Evolutionary conservation across 768 basidiomycete genomes (phyloP), one percentile per base, ranked within the genome.

Genomic region (Mycena albidolilacea): DNA sequence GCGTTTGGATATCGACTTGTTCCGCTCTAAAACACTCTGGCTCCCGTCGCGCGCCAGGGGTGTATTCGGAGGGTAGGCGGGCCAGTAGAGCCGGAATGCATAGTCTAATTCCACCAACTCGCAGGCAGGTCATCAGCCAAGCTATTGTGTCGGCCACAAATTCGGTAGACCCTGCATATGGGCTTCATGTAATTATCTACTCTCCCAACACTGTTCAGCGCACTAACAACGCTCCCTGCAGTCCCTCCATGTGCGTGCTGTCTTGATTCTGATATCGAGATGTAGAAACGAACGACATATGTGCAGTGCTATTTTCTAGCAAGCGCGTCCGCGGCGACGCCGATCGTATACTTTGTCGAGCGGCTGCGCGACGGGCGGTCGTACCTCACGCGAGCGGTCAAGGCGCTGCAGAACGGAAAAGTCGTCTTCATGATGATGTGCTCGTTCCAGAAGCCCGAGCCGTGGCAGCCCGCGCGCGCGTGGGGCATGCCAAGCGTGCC

Each of bases 371-470:
- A 95, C 71, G 95, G 94, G 57, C 88, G 88, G 37, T 92, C 92
- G 14, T 96, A 95, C 79, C 84, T 87, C 59, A 94, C 94, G 5
- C 89, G 90, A 63, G 87, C 84, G 21, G 88, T 92, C 73, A 90
- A 88, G 77, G 91, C 91, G 23, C 82, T 90, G 52, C 89, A 90
- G 74, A 85, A 86, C 70, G 88, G 88, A 50, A 57, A 38, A 38
- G 38, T 65, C 61, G 54, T 73, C 46, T 73, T 73, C 58, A 73
- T 73, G 72, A 85, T 95, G 82, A 79, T 94, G 71, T 95, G 93
- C 80, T 96, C 95, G 6, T 96, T 95, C 85, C 94, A 96, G 73
- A 87, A 85, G 64, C 92, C 93, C 4, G 95, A 96, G 78, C 89
- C 90, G 11, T 90, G 90, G 88, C 94, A 95, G 78, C 93, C 91